Evolutionary conservation across 2,329 filamentous ascomycete genomes (phyloP).

Genomic region (Orbilia ellipsospora): DNA sequence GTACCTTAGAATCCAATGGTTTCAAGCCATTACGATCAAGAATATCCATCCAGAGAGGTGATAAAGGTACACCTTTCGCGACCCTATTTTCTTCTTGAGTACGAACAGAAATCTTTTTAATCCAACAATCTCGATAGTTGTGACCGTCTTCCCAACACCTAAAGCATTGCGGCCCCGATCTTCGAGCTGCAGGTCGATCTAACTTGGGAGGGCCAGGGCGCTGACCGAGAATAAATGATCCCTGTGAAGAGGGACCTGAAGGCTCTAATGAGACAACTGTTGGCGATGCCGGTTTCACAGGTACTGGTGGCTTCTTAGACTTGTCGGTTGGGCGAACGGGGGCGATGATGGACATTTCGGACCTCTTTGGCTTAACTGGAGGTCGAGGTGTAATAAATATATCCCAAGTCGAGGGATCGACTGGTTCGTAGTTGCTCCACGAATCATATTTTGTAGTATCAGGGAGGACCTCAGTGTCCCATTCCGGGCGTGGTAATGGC

Average conservation of each 20-base stretch:
- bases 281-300: no score
- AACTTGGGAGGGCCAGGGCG: constrained; percentile 13
- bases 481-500: constrained; percentile 30
- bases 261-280: no score
- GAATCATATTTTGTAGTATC: constrained; percentile 1
- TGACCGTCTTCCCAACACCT: constrained; percentile 38
- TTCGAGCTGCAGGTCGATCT: background rate
- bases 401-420: constrained; percentile 16
- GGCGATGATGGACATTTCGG: background rate
- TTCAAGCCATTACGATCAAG: constrained; percentile 3
- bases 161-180: constrained; percentile 19
- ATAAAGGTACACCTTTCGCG: constrained; percentile 9
- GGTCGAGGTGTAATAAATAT: background rate
- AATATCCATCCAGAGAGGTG: constrained; percentile 17
- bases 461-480: constrained; percentile 14
- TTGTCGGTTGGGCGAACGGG: background rate
- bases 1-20: background rate
- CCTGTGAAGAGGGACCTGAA: background rate
- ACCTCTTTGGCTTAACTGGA: background rate
- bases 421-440: constrained; percentile 11
- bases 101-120: background rate
- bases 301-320: background rate
- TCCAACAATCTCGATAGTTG: constrained; percentile 4
- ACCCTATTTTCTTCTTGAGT: constrained; percentile 21
- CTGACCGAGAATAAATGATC: constrained; percentile 17